phyloP scores from a whole-genome alignment of 75 land plant species.

The Cunninghamia lanceolata region DNA sequence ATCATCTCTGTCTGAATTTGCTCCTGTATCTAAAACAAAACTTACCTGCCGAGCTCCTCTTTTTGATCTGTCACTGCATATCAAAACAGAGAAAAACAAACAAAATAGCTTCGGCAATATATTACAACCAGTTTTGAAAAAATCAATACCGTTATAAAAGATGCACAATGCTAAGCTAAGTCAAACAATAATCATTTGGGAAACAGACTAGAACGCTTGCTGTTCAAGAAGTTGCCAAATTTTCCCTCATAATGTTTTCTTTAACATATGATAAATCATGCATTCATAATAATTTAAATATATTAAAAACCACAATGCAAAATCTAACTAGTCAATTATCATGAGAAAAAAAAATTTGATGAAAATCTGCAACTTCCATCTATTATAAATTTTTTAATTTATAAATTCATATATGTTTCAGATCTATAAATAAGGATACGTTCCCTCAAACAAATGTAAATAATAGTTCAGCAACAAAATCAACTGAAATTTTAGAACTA shows the following conservation, averaged over 20 bases:
- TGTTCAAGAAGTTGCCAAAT: not conserved
- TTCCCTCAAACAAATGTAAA: not conserved
- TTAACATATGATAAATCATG: not conserved
- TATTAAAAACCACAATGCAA: not conserved
- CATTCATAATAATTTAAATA: too few relatives aligned
- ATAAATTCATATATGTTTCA: not conserved
- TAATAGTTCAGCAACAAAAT: not conserved
- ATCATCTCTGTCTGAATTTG: constrained; percentile 23
- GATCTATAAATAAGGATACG: too few relatives aligned
- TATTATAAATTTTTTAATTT: too few relatives aligned
- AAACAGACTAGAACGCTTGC: not conserved
- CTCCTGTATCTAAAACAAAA: constrained; percentile 55
- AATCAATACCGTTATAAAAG: not conserved
- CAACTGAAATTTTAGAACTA: not conserved
- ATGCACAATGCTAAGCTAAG: not conserved
- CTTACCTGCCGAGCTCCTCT: constrained; percentile 21
- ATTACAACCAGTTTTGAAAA: not conserved
- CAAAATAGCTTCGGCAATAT: not conserved
- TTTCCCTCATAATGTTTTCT: not conserved
- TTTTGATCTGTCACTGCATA: constrained; percentile 19
- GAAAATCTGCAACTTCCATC: not conserved
- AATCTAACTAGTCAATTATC: not conserved
- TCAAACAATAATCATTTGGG: not conserved
- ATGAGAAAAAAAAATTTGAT: too few relatives aligned
- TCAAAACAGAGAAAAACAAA: not conserved